Evolutionary conservation across 106 monocot species (phyloP).

Genomic region (Dendrobium huoshanense): DNA sequence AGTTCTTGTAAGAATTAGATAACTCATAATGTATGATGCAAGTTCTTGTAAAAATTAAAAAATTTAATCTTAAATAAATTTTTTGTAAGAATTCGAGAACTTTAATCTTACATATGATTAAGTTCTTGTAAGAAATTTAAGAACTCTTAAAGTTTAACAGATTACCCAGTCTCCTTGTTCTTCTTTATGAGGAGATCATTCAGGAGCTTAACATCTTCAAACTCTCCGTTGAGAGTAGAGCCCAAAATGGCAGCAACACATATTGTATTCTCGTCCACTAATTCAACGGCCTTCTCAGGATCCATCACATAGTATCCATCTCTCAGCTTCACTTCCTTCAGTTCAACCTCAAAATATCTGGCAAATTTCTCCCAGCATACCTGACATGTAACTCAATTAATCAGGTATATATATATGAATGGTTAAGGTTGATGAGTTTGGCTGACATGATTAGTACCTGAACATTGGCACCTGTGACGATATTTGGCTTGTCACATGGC

Average conservation of each 20-base stretch:
- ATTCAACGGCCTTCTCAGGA: conserved; percentile 55
- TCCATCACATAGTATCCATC: conserved; percentile 77
- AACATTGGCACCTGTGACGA: conserved; percentile 71
- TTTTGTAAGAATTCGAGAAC: no score
- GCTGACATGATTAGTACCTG: conserved; percentile 25
- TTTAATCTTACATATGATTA: no score
- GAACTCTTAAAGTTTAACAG: no score
- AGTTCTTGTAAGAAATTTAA: no score
- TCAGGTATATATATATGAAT: neutral
- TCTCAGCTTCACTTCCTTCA: conserved; percentile 60
- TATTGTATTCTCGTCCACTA: conserved; percentile 71
- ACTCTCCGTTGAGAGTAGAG: conserved; percentile 70
- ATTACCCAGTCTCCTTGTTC: conserved; percentile 53
- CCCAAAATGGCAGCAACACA: conserved; percentile 70
- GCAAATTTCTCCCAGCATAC: conserved; percentile 80
- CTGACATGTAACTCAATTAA: conserved; percentile 9
- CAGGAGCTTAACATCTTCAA: conserved; percentile 65
- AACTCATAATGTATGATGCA: no score
- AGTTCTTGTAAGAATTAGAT: no score
- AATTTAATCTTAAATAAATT: no score
- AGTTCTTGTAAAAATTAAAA: no score
- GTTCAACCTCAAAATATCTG: conserved; percentile 63
- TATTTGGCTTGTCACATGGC: conserved; percentile 69
- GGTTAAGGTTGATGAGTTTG: neutral
- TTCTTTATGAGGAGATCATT: conserved; percentile 47